Evolutionary conservation across 1,284 basidiomycete species (phyloP), one percentile per base, ranked within the genome.

Genomic region (Termitomyces sp.): DNA sequence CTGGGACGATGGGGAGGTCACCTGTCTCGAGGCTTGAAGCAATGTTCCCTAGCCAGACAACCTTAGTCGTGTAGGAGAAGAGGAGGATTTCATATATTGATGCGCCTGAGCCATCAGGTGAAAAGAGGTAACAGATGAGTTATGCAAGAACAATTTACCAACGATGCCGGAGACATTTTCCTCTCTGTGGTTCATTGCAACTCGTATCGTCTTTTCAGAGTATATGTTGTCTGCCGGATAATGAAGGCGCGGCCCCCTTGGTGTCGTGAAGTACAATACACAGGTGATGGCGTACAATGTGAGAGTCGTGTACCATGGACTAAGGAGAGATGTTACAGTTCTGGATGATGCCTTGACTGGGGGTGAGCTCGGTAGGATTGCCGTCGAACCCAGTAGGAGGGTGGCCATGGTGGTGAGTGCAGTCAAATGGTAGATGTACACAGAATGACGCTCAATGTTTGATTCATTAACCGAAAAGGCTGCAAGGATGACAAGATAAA

Each of bases 61-160:
- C 89, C 59, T 86, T 85, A 1, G 88, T 91, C 26, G 88, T 90
- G 67, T 92, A 94, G 12, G 83, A 84, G 70, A 94, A 95, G 9
- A 92, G 68, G 3, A 92, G 68, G 52, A 74, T 74, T 50, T 81
- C 81, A 70, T 80, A 82, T 1, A 85, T 76, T 5, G 81, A 86
- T 12, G 75, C 74, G 36, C 59, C 59, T 60, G 13, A 54, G 73
- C 73, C 70, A 55, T 1, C 33, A 54, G 45, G 28, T 43, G 5
- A 42, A 34, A 51, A 55, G 10, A 55, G 4, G 24, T 5, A 28
- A 30, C n/a, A 43, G 13, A 31, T 8, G 28, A 19, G 9, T 31
- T 15, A 41, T 10, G 46, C 26, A 13, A 57, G 59, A 61, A 5
- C 55, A 70, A 70, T 66, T 51, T 62, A 74, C 81, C 75, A 47